phyloP scores from a whole-genome alignment of 2,329 filamentous ascomycete genomes.

The Cercospora zeae-maydis region DNA sequence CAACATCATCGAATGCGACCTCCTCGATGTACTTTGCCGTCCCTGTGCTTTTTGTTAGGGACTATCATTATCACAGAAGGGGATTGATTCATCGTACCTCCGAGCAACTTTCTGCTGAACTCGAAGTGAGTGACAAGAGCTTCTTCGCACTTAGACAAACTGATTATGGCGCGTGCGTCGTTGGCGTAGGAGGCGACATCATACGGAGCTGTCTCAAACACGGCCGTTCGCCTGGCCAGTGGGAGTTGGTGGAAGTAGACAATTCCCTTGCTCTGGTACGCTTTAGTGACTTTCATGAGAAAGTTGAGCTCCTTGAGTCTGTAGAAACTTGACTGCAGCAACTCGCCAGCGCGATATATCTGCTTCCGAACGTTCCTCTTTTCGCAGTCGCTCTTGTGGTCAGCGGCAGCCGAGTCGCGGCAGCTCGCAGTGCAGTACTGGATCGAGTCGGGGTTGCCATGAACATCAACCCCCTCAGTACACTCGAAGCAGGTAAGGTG shows the following conservation, averaged over 20 bases:
- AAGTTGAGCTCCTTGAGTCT: conserved; percentile 10
- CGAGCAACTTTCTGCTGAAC: not conserved
- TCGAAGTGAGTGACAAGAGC: not conserved
- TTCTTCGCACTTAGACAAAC: not conserved
- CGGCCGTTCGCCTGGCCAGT: not conserved
- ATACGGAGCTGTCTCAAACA: not conserved
- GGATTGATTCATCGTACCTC: not conserved
- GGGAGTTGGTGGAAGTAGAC: not conserved
- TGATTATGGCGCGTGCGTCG: not conserved
- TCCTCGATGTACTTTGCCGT: not conserved
- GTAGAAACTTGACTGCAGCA: conserved; percentile 22
- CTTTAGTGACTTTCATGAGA: conserved; percentile 5
- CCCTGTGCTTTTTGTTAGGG: not conserved
- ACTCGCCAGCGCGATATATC: conserved; percentile 23
- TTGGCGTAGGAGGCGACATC: not conserved
- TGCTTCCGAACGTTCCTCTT: conserved; percentile 11
- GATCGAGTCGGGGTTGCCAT: not conserved
- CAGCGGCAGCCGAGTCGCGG: not conserved
- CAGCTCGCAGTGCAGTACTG: conserved; percentile 13
- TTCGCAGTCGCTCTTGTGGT: not conserved
- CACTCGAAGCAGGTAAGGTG: not conserved
- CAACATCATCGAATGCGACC: not conserved
- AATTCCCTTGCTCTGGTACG: conserved; percentile 4
- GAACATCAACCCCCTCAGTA: not conserved
- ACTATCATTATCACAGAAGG: not conserved